Evolutionary conservation across 2,329 filamentous ascomycete species (phyloP), one percentile per base, ranked within the genome.

Genomic region (Fusarium brevicatenulatum): DNA sequence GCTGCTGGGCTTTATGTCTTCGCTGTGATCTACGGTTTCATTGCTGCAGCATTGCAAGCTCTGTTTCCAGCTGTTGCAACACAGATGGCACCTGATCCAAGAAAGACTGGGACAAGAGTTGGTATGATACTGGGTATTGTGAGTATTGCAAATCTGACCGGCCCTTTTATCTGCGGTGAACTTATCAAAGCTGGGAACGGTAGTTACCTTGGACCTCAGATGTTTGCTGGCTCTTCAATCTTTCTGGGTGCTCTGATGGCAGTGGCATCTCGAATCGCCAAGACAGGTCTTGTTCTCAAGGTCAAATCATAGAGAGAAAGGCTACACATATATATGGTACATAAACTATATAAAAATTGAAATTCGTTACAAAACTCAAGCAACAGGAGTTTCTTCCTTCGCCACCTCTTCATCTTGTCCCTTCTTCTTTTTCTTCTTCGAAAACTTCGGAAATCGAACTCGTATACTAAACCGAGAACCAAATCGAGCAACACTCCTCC

Each of bases 51-150:
- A 1, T 81, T 88, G 21, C 86, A 88, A 71, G 82, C 83, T 4
- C 78, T 90, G 2, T 87, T 88, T 62, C 87, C 87, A 0, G 85
- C 86, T 1, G 85, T 84, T 1, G 73, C 87, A 16, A 85, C 84
- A 34, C 85, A 84, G 30, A 79, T 82, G 72, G 79, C 78, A 5
- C 76, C 77, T 4, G 76, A 83, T 56, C 71, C 79, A 13, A 76
- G 66, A 25, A 80, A 76, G 34, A 78, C 78, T 1, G 82, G 82
- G 4, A 78, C 77, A 0, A 73, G 81, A 5, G 78, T 82, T 10
- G 82, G 82, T 0, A 83, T 83, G 81, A 77, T 81, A 10, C 62
- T 83, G 15, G 75, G 74, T 0, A 72, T 82, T 23, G 78, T 81
- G 16, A 79, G 80, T 15, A 69, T 80, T 7, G 72, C 76, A 3